Base-by-base conservation (phyloP, 2,329 filamentous ascomycete species). In the Pyrenophora tritici-repentis region DNA sequence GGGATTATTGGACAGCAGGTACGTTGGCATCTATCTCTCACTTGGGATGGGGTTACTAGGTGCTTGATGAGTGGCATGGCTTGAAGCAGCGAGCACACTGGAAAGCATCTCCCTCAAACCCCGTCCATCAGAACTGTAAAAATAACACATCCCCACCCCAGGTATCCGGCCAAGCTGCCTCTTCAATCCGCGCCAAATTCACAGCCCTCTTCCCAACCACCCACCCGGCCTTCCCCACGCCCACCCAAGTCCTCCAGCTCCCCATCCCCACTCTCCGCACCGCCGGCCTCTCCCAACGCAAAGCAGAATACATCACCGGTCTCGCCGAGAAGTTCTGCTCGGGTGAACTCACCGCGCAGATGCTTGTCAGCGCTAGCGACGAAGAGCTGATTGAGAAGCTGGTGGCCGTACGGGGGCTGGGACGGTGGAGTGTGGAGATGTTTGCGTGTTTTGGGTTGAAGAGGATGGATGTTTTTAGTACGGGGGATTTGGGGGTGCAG, bases 381-480 rank as follows among this genome's bases (percentile, higher is more conserved):
- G 92, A 96, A 42, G 89, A 96, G 61, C 82, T 99, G 6, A 80
- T 97, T 58, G 84, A 89, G 73, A 87, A 83, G 71, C 79, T 99
- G 40, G 90, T 89, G 40, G 89, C 91, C 1, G 91, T 99, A 4
- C 82, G 93, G 8, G 94, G 94, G 0, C 76, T 97, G 42, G 94
- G 94, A 0, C 82, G 81, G 46, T 97, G 94, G 94, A 92, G 87
- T 40, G 91, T 96, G 12, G 92, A 68, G 42, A 69, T 99, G 94
- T 99, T 99, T 79, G 90, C 92, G 42, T 91, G 89, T 74, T 97
- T 99, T 74, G 89, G 85, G n/a, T 79, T 99, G 34, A 97, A 97
- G 81, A 82, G 92, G 10, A 88, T 91, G 81, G 93, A 99, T 75
- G 90, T 99, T 17, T 96, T 97, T 71, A 91, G 88, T 17, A 87